A percentile compares a stretch with the other conserved stretches of the same genome.
Conservation (phyloP, 768 basidiomycete genomes). For the Phylloporus sp. region DNA sequence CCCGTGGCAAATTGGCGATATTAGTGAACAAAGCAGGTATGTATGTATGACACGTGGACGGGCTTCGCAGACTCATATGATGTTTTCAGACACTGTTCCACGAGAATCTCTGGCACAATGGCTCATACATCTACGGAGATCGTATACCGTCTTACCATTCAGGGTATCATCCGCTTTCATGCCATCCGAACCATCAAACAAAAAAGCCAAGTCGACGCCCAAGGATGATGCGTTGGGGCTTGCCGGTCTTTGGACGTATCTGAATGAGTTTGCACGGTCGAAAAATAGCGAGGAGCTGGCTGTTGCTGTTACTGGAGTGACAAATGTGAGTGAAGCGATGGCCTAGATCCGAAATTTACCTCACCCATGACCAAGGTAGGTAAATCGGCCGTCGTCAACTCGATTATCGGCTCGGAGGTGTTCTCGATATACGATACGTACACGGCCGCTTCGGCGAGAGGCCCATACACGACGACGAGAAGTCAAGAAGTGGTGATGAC, state of each 20-base stretch:
- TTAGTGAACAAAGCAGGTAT: slow-evolving; percentile 85
- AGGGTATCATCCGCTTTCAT: slow-evolving; percentile 68
- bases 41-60: slow-evolving; percentile 40
- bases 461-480: slow-evolving; percentile 66
- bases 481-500: slow-evolving; percentile 59
- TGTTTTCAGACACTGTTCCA: slow-evolving; percentile 67
- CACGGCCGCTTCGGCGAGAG: slow-evolving; percentile 45
- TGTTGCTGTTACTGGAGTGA: slow-evolving; percentile 79
- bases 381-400: slow-evolving; percentile 84
- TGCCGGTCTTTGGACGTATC: slow-evolving; percentile 45
- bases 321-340: slow-evolving; percentile 55
- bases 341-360: background rate
- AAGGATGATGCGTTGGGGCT: slow-evolving; percentile 60
- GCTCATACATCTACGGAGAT: slow-evolving; percentile 55
- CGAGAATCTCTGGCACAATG: slow-evolving; percentile 71
- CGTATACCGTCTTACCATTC: slow-evolving; percentile 68
- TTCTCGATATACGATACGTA: slow-evolving; percentile 54
- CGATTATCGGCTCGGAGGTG: slow-evolving; percentile 50
- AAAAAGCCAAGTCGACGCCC: slow-evolving; percentile 42
- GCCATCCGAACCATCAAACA: slow-evolving; percentile 38
- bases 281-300: slow-evolving; percentile 49
- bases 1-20: slow-evolving; percentile 50
- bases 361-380: slow-evolving; percentile 52
- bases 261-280: slow-evolving; percentile 45
- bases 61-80: background rate